phyloP scores from a whole-genome alignment of 2,329 filamentous ascomycete species.

The Hypomyces rosellus region DNA sequence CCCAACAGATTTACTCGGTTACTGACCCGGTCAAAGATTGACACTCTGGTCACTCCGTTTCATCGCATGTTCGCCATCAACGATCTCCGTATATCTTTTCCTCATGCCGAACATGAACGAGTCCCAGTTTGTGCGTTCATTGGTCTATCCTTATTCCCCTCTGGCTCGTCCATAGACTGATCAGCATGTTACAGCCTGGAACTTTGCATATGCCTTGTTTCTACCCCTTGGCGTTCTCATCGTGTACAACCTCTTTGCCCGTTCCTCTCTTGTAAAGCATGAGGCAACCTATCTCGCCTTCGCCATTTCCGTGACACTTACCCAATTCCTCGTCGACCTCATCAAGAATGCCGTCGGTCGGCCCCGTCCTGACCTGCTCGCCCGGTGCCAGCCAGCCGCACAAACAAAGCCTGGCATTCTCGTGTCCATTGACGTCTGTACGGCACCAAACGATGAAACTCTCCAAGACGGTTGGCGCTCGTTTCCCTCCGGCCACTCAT shows the following conservation, averaged over 20 bases:
- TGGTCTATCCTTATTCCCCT: too few relatives aligned
- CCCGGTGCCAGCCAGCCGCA: constrained; percentile 68
- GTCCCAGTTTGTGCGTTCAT: constrained; percentile 63
- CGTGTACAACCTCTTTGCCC: constrained; percentile 55
- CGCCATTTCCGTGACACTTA: constrained; percentile 67
- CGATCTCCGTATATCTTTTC: constrained; percentile 77
- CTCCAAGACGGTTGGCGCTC: constrained; percentile 80
- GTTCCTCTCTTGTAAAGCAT: constrained; percentile 66
- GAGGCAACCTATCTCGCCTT: constrained; percentile 83
- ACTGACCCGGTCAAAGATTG: constrained; percentile 17
- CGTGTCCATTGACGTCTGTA: constrained; percentile 65
- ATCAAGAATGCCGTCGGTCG: constrained; percentile 84
- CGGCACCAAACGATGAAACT: constrained; percentile 58
- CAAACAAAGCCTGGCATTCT: constrained; percentile 44
- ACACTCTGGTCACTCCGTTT: constrained; percentile 63
- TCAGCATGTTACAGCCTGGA: constrained; percentile 45
- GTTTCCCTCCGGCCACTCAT: constrained; percentile 75
- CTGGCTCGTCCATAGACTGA: neutral
- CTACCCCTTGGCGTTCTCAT: constrained; percentile 63
- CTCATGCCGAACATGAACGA: constrained; percentile 76
- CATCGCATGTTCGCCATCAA: constrained; percentile 91
- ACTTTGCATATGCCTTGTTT: constrained; percentile 71
- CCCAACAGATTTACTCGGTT: neutral
- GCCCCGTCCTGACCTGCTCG: constrained; percentile 56
- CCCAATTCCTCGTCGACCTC: constrained; percentile 78